Evolutionary conservation across 169 alveolate genomes (phyloP).

Genomic region (Cryptosporidium ubiquitum): DNA sequence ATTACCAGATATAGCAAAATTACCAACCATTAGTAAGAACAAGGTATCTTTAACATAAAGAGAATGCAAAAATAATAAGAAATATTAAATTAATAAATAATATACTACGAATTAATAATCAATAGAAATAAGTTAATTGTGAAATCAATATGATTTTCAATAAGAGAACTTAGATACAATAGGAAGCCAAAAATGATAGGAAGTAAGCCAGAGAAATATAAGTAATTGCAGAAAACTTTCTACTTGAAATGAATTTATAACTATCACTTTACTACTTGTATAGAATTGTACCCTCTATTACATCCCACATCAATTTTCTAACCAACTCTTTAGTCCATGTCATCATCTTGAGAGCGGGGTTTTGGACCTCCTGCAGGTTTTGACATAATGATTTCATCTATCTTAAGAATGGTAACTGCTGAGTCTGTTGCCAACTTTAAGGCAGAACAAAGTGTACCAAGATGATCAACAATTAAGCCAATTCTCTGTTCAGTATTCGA

Average conservation of each 20-base stretch:
- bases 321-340: constrained; percentile 45
- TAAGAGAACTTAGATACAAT: neutral
- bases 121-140: neutral
- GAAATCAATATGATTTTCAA: neutral
- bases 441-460: constrained; percentile 94
- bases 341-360: constrained; percentile 86
- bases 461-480: constrained; percentile 90
- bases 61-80: neutral
- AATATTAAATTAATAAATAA: neutral
- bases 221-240: neutral
- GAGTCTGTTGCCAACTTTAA: constrained; percentile 96
- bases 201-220: neutral
- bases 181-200: neutral
- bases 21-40: too few species aligned
- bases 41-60: neutral
- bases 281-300: neutral
- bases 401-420: constrained; percentile 95
- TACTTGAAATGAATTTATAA: neutral
- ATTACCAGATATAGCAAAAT: too few species aligned
- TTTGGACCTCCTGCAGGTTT: constrained; percentile 99
- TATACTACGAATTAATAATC: constrained; percentile 2
- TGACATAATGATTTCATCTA: constrained; percentile 98
- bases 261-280: neutral
- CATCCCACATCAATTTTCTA: neutral
- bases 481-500: constrained; percentile 25